These are phyloP conservation scores for Solanum hybrid DNA, from an alignment of 305 asterid species.

Conservation along the genomic window DNA sequence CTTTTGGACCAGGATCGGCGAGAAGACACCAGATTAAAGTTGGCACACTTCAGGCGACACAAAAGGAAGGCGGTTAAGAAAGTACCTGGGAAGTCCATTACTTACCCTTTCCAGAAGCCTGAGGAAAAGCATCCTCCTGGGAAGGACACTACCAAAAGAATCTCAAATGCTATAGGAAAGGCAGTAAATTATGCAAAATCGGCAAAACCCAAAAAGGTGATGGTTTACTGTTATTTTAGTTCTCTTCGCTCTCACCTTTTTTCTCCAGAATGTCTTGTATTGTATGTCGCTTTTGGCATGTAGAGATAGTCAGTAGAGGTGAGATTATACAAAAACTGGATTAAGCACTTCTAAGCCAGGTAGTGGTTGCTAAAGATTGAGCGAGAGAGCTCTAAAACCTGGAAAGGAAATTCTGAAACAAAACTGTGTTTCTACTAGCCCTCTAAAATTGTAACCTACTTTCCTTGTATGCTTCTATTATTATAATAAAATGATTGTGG, in stretches of 20 bases:
- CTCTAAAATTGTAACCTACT: neutral
- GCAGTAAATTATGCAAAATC: constrained; percentile 85
- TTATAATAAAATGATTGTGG: neutral
- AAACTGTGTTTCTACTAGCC: neutral
- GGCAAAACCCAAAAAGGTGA: constrained; percentile 76
- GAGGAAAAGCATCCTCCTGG: constrained; percentile 86
- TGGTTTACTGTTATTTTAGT: constrained; percentile 8
- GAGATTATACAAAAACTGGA: neutral
- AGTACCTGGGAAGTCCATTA: constrained; percentile 55
- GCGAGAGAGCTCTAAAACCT: neutral
- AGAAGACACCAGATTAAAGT: constrained; percentile 72
- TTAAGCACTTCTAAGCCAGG: neutral
- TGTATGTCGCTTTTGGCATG: neutral
- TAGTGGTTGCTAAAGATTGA: neutral
- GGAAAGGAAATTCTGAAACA: neutral
- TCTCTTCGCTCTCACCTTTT: neutral
- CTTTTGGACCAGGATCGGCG: constrained; percentile 67
- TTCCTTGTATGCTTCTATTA: neutral
- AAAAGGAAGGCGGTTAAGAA: constrained; percentile 81
- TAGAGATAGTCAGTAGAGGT: neutral
- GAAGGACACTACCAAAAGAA: constrained; percentile 75
- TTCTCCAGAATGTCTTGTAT: neutral
- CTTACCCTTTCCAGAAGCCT: constrained; percentile 76
- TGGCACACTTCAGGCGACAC: constrained; percentile 84
- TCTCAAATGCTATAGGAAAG: constrained; percentile 80